Evolutionary conservation across 2,329 filamentous ascomycete genomes (phyloP), one percentile per base, ranked within the genome.

Genomic region (Microsporum ferrugineum): DNA sequence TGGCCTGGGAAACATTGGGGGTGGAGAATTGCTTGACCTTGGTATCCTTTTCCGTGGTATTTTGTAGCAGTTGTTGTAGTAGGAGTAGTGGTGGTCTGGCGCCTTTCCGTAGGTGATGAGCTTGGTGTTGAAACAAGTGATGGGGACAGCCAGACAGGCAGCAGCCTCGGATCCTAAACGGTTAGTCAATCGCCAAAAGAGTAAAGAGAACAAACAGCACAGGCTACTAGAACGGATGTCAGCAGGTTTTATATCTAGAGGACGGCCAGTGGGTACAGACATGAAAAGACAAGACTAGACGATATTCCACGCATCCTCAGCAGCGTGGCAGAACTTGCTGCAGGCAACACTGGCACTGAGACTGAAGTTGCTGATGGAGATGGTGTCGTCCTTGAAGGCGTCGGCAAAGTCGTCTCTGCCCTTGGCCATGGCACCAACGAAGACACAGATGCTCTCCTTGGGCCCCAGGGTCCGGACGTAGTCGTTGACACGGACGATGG

Each of bases 301-400:
- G 68, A 99, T 88, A 71, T 89, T 86, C 94, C 94, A 99, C 39
- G 88, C 87, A 74, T 99, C 94, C 77, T 99, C 94, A 49, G 91
- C 92, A 45, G 92, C 94, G 76, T 99, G 94, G 77, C 94, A 97
- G 80, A 99, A 97, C 76, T 97, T 99, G 84, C 92, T 96, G 82
- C 94, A 99, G 49, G 94, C 92, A 64, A 99, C 94, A 79, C 92
- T 97, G 64, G 94, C 94, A 71, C 90, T 96, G 65, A 99, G 82
- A 71, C 91, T 96, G 82, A 89, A 99, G 76, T 96, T 96, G 81
- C 92, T 97, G 78, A 99, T 97, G 69, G 88, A 90, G 72, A 99
- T 97, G 71, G 95, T 89, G 77, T 99, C 94, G 72, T 97, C 92
- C 70, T 97, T 95, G 76, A 88, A 90, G 45, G 84, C 83, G 72